Evolutionary conservation across 257 asterid genomes (phyloP).

Genomic region (Rubia yunnanensis): DNA sequence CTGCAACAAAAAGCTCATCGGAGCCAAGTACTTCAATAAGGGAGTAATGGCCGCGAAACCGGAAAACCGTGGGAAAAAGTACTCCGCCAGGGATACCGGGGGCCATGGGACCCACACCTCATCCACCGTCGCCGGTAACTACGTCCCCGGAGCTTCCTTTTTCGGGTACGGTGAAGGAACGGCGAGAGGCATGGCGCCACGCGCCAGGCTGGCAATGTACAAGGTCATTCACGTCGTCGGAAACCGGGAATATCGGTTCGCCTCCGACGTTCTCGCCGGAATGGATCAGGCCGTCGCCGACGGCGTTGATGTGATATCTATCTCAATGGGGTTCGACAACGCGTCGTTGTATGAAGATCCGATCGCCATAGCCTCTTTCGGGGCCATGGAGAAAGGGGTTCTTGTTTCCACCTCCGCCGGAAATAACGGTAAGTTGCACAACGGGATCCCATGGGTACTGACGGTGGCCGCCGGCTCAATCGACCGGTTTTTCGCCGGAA

Average conservation of each 20-base stretch:
- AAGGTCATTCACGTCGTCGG: slow-evolving; percentile 22
- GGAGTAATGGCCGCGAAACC: slow-evolving; percentile 30
- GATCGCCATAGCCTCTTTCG: slow-evolving; percentile 28
- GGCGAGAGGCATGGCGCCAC: slow-evolving; percentile 39
- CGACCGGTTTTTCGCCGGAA: slow-evolving; percentile 31
- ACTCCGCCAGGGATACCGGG: slow-evolving; percentile 27
- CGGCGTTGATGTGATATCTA: slow-evolving; percentile 37
- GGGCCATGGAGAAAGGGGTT: slow-evolving; percentile 34
- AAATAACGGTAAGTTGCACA: slow-evolving; percentile 18
- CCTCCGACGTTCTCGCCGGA: slow-evolving; percentile 43
- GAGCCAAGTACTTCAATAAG: slow-evolving; percentile 34
- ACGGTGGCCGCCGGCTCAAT: slow-evolving; percentile 26
- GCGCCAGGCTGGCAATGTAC: slow-evolving; percentile 38
- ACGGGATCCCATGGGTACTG: slow-evolving; percentile 34
- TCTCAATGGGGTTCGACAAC: slow-evolving; percentile 20
- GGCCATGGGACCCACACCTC: slow-evolving; percentile 58
- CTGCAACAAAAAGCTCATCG: slow-evolving; percentile 39
- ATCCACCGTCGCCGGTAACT: slow-evolving; percentile 38
- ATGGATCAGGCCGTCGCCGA: slow-evolving; percentile 48
- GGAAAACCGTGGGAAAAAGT: slow-evolving; percentile 11
- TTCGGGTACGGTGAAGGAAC: slow-evolving; percentile 42
- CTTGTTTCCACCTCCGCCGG: slow-evolving; percentile 31
- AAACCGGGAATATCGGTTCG: too few species aligned
- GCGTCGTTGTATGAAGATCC: slow-evolving; percentile 27
- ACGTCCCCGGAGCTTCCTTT: slow-evolving; percentile 26